Percentiles rank a stretch among this genome's conserved stretches.
These are phyloP conservation scores for Citrus glauca DNA, from an alignment of 345 rosid genomes.

Conservation along the genomic window DNA sequence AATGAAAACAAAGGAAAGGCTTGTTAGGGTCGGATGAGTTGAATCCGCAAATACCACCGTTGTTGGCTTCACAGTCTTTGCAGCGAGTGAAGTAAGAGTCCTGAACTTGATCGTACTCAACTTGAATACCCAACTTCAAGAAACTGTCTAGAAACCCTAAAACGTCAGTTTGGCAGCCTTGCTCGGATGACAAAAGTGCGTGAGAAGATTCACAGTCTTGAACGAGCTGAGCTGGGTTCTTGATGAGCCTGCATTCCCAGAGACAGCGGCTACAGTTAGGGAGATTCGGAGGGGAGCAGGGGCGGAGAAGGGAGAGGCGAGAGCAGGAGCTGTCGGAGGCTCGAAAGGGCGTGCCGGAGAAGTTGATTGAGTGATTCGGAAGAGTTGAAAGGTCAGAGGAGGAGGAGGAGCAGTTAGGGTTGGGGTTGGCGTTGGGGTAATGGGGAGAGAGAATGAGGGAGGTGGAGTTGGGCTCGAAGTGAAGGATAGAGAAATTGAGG, in stretches of 20 bases:
- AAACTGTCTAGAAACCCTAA: constrained; percentile 44
- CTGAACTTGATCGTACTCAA: constrained; percentile 63
- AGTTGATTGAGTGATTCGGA: constrained; percentile 41
- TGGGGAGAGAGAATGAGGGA: constrained; percentile 49
- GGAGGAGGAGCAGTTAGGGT: constrained; percentile 11
- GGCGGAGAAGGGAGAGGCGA: constrained; percentile 58
- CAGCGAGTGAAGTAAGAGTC: constrained; percentile 64
- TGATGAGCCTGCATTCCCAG: constrained; percentile 56
- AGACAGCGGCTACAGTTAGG: constrained; percentile 63
- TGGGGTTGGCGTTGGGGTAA: constrained; percentile 36
- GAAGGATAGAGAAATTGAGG: constrained; percentile 40
- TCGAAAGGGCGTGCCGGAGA: constrained; percentile 70
- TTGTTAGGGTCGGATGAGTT: constrained; percentile 56
- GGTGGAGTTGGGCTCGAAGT: constrained; percentile 24
- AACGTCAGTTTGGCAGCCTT: constrained; percentile 64
- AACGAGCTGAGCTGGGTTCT: constrained; percentile 55
- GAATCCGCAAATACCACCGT: constrained; percentile 80
- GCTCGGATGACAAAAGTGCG: constrained; percentile 31
- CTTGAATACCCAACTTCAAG: constrained; percentile 49
- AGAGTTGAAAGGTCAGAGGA: constrained; percentile 22
- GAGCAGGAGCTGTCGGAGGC: constrained; percentile 75
- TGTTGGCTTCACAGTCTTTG: constrained; percentile 37
- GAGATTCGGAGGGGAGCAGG: constrained; percentile 46
- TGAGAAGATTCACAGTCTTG: constrained; percentile 53
- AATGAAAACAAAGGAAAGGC: constrained; percentile 48